Percentiles rank a stretch among this genome's conserved stretches.
These are phyloP conservation scores for Eimeria mitis DNA, from an alignment of 169 alveolate genomes.

Conservation along the genomic window DNA sequence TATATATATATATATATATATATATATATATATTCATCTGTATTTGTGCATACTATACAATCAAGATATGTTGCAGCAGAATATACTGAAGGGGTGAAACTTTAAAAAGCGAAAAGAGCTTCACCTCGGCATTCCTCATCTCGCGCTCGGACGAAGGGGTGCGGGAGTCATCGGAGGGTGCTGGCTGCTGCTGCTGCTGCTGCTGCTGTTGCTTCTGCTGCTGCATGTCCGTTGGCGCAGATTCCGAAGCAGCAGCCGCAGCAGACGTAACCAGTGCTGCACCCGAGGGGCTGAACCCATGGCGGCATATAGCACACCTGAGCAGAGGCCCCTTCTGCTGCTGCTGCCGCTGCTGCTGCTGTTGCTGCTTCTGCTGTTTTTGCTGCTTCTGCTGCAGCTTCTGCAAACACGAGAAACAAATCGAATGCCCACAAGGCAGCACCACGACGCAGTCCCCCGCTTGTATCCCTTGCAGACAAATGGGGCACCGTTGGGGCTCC, in stretches of 20 bases:
- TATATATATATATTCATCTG: background rate
- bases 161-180: background rate
- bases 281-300: slow-evolving; percentile 5
- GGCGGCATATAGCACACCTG: slow-evolving; percentile 29
- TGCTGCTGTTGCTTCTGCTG: background rate
- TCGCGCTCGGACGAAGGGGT: slow-evolving; percentile 27
- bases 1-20: slow-evolving; percentile 4
- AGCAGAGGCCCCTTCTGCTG: slow-evolving; percentile 15
- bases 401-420: slow-evolving; percentile 51
- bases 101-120: background rate
- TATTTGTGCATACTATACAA: background rate
- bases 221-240: background rate
- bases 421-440: slow-evolving; percentile 79
- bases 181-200: slow-evolving; percentile 20
- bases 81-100: background rate
- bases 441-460: slow-evolving; percentile 30
- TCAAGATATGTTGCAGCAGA: background rate
- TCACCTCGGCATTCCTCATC: background rate
- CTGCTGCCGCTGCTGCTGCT: slow-evolving; percentile 20
- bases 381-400: slow-evolving; percentile 46
- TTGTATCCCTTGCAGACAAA: slow-evolving; percentile 52
- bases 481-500: slow-evolving; percentile 68
- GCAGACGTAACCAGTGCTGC: slow-evolving; percentile 33
- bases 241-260: slow-evolving; percentile 5
- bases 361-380: slow-evolving; percentile 34